phyloP scores from a whole-genome alignment of 2,329 filamentous ascomycete species.

The Lecanicillium sp. region DNA sequence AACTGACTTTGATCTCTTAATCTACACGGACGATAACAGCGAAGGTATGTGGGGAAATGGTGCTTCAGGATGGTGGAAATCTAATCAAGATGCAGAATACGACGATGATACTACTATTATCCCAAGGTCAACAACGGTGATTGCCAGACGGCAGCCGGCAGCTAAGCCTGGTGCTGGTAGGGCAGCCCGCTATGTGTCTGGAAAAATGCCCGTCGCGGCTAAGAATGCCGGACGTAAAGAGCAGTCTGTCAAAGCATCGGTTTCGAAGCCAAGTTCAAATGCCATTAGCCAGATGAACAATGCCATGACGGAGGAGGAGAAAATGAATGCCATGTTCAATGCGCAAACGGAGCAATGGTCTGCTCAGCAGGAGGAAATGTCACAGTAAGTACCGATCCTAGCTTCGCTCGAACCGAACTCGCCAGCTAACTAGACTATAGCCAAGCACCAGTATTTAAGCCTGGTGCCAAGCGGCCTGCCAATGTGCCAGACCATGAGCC shows the following conservation, averaged over 20 bases:
- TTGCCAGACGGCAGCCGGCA: constrained; percentile 79
- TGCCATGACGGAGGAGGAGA: constrained; percentile 87
- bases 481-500: constrained; percentile 89
- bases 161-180: constrained; percentile 78
- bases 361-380: constrained; percentile 87
- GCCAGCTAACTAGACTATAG: constrained; percentile 31
- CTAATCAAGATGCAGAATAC: constrained; percentile 58
- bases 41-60: constrained; percentile 58
- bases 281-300: constrained; percentile 60
- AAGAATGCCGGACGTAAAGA: constrained; percentile 69
- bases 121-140: constrained; percentile 85
- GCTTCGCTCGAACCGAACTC: background rate
- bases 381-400: constrained; percentile 50
- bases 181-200: constrained; percentile 90
- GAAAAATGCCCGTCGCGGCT: constrained; percentile 85
- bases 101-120: constrained; percentile 98
- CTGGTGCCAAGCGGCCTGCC: constrained; percentile 55
- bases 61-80: constrained; percentile 6
- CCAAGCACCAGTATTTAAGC: constrained; percentile 54
- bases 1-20: constrained; percentile 89
- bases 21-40: constrained; percentile 84
- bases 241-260: constrained; percentile 47
- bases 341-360: constrained; percentile 88
- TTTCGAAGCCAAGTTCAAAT: constrained; percentile 47
- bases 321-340: constrained; percentile 84